Evolutionary conservation across 139 green algal genomes (phyloP), one percentile per base, ranked within the genome.

Genomic region (Chlorokybus atmophyticus): DNA sequence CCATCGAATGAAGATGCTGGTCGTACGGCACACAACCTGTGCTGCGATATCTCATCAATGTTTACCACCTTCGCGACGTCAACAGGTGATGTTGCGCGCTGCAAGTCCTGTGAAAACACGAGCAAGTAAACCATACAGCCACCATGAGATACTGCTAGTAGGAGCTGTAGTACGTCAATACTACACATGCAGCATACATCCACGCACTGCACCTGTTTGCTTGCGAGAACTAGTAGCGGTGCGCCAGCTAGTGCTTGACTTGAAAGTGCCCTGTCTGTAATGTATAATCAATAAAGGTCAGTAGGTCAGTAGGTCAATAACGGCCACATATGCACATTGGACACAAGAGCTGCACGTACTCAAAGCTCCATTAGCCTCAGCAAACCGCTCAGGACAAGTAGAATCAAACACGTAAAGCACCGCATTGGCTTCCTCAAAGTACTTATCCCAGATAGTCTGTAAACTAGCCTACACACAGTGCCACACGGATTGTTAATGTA

Each of bases 391-490:
- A 2, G 4, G 8, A 2, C 73, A 69, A 2, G 75, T 60, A 4
- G 81, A 60, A 55, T 96, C 88, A 10, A 96, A 76, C 0, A 94
- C 82, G 62, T 82, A 96, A 2, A 96, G 38, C 2, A 96, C 65
- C 4, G 81, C 87, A 56, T 96, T 87, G 8, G 78, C 79, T 48
- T 96, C 88, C 19, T 73, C 76, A 55, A 87, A 96, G 70, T 96
- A 96, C 57, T 96, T 96, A 65, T 94, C 86, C 88, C 88, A 96
- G 26, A 96, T 95, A 3, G 75, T 74, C 5, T 82, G 80, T 52
- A 96, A 72, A 2, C 81, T 80, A 14, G 35, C 35, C n/a, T n/a
- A n/a, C n/a, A n/a, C n/a, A n/a, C n/a, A n/a, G n/a, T n/a, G n/a
- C n/a, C n/a, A n/a, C n/a, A n/a, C n/a, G n/a, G n/a, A n/a, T n/a